Base-by-base conservation (phyloP, 1,284 basidiomycete species). In the Papiliotrema nemorosa region DNA sequence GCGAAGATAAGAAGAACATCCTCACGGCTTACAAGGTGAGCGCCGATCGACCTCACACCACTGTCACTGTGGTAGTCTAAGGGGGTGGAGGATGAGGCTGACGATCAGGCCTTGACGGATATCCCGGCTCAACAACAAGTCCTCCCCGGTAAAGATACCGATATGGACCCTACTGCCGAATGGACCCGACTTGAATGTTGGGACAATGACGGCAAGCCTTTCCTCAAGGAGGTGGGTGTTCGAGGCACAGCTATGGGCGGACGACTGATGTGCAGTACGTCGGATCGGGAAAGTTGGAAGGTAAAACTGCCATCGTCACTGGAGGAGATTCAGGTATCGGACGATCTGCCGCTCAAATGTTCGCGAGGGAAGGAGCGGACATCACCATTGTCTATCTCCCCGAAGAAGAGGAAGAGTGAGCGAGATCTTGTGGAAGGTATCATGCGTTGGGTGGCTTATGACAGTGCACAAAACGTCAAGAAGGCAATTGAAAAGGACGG, bases 371-470 rank as follows among this genome's bases (percentile, higher is more conserved):
- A 64, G 84, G 84, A 2, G 78, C 80, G 14, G 81, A 82, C 44
- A 78, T 86, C n/a, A 82, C 82, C 0, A 81, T 86, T 53, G 77
- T 78, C n/a, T 80, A 84, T 67, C 76, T 85, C 2, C 78, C 81
- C 4, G 76, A 81, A 58, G 84, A 85, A 69, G 73, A 81, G 58
- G 72, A 78, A 52, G 84, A 86, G 67, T 79, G 70, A 27, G 74
- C 64, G 9, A 3, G 24, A 13, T n/a, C 21, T 6, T 38, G 29
- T n/a, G 22, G 10, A 44, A 41, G 34, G n/a, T 13, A 2, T 16
- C 40, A 26, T 18, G 12, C 29, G 18, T 34, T n/a, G n/a, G n/a
- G 25, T 46, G 18, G 20, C 44, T 47, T 22, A 18, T 27, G 27
- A 27, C 49, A 49, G 50, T 39, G 76, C 76, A 16, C 66, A 75